phyloP scores from a whole-genome alignment of 345 rosid genomes.

The Salix purpurea region DNA sequence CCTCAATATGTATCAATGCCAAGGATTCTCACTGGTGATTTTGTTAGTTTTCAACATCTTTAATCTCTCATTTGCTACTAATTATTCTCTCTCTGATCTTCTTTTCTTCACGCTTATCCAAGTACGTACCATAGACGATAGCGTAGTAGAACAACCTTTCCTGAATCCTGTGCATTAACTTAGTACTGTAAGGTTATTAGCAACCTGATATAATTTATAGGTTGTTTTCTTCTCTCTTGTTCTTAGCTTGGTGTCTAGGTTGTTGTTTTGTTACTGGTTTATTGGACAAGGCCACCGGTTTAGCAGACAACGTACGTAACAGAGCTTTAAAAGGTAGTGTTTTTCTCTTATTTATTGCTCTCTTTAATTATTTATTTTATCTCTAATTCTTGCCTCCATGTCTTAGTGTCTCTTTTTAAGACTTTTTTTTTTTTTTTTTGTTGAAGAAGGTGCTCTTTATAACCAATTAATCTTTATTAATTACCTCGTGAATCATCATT shows the following conservation, averaged over 20 bases:
- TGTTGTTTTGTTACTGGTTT: conserved; percentile 43
- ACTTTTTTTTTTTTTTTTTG: background rate
- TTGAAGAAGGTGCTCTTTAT: no score
- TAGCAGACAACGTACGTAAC: conserved; percentile 28
- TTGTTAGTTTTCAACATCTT: background rate
- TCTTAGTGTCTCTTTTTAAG: background rate
- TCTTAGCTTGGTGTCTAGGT: conserved; percentile 24
- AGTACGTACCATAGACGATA: background rate
- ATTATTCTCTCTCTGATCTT: background rate
- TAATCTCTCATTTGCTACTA: background rate
- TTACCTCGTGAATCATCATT: background rate
- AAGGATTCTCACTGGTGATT: background rate
- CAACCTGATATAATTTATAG: background rate
- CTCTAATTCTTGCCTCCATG: background rate
- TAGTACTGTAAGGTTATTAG: background rate
- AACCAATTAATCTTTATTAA: background rate
- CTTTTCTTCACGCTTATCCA: background rate
- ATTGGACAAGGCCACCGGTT: conserved; percentile 41
- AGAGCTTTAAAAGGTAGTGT: conserved; percentile 32
- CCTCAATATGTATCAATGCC: background rate
- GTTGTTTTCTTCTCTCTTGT: background rate
- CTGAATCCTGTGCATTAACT: background rate
- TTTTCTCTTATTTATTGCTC: background rate
- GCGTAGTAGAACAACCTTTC: background rate
- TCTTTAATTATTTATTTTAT: background rate